Percentiles rank a stretch among this genome's conserved stretches.
Evolutionary conservation across 371 early-diverging fungal species (phyloP).

Genomic region (Rhizomucor miehei): DNA sequence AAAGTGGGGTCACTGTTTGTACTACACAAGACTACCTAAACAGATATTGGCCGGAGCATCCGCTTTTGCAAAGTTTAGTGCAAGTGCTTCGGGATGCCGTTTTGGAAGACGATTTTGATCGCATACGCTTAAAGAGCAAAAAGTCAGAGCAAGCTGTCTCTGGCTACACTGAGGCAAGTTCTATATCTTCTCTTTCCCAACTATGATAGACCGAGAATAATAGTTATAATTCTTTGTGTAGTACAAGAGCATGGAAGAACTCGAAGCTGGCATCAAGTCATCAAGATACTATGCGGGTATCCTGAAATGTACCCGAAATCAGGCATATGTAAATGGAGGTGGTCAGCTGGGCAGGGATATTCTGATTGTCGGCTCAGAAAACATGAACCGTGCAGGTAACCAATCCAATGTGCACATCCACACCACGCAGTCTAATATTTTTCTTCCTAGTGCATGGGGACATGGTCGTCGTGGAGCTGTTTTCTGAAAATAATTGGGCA

Average conservation of each 20-base stretch:
- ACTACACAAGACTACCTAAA: constrained; percentile 44
- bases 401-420: neutral
- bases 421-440: constrained; percentile 2
- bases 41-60: constrained; percentile 33
- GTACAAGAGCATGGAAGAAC: constrained; percentile 58
- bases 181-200: neutral
- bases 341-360: constrained; percentile 52
- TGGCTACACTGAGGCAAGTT: constrained; percentile 52
- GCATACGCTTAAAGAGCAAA: constrained; percentile 24
- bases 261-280: constrained; percentile 61
- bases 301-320: constrained; percentile 50
- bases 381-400: constrained; percentile 73
- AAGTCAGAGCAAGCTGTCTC: constrained; percentile 24
- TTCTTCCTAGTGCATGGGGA: constrained; percentile 70
- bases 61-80: constrained; percentile 44
- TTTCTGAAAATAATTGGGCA: constrained; percentile 65
- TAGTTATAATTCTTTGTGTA: constrained; percentile 8
- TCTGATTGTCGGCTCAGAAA: constrained; percentile 64
- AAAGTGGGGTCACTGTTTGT: constrained; percentile 13
- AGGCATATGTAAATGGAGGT: constrained; percentile 56
- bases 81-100: constrained; percentile 50
- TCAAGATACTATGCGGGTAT: constrained; percentile 52
- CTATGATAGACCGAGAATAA: neutral
- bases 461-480: constrained; percentile 71
- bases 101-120: constrained; percentile 49